Conservation (phyloP, 352 stramenopile genomes). For the Phytophthora pluvialis region DNA sequence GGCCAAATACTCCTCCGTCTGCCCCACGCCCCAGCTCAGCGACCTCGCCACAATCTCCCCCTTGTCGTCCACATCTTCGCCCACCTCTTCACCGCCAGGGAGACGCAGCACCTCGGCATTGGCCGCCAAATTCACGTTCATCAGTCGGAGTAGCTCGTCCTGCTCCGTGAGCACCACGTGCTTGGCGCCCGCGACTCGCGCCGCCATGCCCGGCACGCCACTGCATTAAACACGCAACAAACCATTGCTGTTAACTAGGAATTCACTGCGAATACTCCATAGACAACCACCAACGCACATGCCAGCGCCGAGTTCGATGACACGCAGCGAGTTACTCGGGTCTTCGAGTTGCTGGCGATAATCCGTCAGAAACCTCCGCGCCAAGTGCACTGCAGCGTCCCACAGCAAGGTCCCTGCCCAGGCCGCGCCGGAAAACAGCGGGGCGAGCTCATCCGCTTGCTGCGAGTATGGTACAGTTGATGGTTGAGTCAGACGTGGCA, state of each 20-base stretch:
- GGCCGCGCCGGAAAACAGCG: constrained; percentile 92
- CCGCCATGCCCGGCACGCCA: constrained; percentile 93
- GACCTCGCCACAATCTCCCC: constrained; percentile 57
- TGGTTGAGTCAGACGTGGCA: constrained; percentile 25
- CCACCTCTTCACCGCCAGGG: constrained; percentile 17
- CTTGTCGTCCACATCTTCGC: constrained; percentile 22
- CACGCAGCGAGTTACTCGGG: constrained; percentile 38
- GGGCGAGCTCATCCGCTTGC: constrained; percentile 90
- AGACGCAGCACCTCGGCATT: constrained; percentile 51
- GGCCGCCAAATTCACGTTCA: constrained; percentile 72
- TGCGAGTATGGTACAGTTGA: constrained; percentile 17
- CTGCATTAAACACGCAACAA: constrained; percentile 31
- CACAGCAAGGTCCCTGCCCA: constrained; percentile 94
- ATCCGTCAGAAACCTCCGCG: constrained; percentile 57
- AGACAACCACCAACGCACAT: constrained; percentile 59
- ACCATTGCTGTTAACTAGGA: not conserved
- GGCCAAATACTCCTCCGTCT: constrained; percentile 69
- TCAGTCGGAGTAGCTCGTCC: constrained; percentile 87
- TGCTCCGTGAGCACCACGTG: constrained; percentile 93
- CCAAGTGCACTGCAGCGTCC: constrained; percentile 81
- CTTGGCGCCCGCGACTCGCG: constrained; percentile 74
- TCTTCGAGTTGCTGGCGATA: constrained; percentile 46
- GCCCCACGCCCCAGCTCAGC: constrained; percentile 84
- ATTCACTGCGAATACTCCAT: not conserved
- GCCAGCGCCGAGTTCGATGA: constrained; percentile 86